phyloP scores from a whole-genome alignment of 768 basidiomycete genomes.

The Suillus clintonianus region DNA sequence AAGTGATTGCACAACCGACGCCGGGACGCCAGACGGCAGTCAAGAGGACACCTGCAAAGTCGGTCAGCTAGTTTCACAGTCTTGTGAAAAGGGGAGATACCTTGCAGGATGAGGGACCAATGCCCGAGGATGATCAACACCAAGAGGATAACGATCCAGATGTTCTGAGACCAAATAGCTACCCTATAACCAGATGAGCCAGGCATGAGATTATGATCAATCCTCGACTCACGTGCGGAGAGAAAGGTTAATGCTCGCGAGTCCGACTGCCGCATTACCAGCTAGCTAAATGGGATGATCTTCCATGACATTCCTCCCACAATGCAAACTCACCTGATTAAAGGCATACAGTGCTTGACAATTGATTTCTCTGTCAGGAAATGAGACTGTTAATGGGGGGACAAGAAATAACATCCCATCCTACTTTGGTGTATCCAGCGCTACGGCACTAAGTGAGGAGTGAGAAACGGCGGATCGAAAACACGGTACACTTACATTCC shows the following conservation, averaged over 20 bases:
- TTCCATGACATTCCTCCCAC: background rate
- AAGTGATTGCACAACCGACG: constrained; percentile 52
- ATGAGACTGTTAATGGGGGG: background rate
- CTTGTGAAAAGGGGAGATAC: constrained; percentile 25
- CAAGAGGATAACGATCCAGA: constrained; percentile 50
- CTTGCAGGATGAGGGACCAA: constrained; percentile 71
- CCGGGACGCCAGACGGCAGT: constrained; percentile 55
- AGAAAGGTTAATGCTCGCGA: constrained; percentile 50
- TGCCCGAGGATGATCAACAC: constrained; percentile 64
- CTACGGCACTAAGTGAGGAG: constrained; percentile 18
- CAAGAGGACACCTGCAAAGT: constrained; percentile 53
- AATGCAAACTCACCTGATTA: constrained; percentile 38
- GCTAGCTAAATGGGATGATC: constrained; percentile 32
- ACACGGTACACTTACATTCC: constrained; percentile 40
- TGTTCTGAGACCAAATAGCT: constrained; percentile 66
- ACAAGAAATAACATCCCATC: constrained; percentile 8
- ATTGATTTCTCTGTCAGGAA: constrained; percentile 34
- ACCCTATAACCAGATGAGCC: constrained; percentile 37
- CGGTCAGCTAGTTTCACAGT: background rate
- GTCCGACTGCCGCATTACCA: constrained; percentile 44
- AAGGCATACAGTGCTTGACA: constrained; percentile 51
- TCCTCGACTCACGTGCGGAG: constrained; percentile 41
- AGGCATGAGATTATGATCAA: background rate
- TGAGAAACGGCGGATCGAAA: background rate
- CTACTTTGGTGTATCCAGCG: constrained; percentile 24